Conservation (phyloP, 2,329 filamentous ascomycete species). For the Zasmidium citrigriseum region DNA sequence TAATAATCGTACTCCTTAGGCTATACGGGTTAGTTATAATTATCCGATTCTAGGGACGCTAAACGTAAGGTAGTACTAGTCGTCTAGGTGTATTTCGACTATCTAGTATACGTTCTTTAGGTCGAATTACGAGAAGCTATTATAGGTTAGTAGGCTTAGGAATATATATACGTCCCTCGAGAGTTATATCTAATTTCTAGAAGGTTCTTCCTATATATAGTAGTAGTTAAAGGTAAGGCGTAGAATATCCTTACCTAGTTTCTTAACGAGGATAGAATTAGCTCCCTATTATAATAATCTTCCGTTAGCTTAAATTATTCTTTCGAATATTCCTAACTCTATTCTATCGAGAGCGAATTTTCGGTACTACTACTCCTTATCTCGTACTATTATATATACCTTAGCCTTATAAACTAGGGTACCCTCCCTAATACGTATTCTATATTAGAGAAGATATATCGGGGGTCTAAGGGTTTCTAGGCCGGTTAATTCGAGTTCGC, state of each 20-base stretch:
- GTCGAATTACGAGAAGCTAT: slow-evolving; percentile 2
- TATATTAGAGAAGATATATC: background rate
- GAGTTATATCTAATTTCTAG: slow-evolving; percentile 1
- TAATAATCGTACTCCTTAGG: background rate
- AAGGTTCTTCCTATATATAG: slow-evolving; percentile 3
- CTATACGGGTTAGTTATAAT: slow-evolving; percentile 5
- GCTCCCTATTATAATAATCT: slow-evolving; percentile 1
- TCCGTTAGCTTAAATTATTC: background rate
- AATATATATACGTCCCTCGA: background rate
- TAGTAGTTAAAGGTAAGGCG: slow-evolving; percentile 9
- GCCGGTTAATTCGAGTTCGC: background rate
- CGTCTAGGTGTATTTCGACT: slow-evolving; percentile 4
- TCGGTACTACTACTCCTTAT: slow-evolving; percentile 9
- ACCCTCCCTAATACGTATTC: background rate
- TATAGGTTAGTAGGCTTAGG: background rate
- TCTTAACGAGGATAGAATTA: slow-evolving; percentile 4
- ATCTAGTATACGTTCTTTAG: slow-evolving; percentile 10
- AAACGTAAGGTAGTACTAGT: slow-evolving; percentile 7
- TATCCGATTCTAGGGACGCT: background rate
- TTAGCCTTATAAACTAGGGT: slow-evolving; percentile 3
- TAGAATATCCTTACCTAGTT: background rate
- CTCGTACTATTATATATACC: background rate
- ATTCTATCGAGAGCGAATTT: background rate
- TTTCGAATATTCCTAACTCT: slow-evolving; percentile 2
- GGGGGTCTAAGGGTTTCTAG: background rate